These are phyloP conservation scores for Penicillium sclerotigenum DNA, from an alignment of 2,329 filamentous ascomycete genomes.

Conservation along the genomic window DNA sequence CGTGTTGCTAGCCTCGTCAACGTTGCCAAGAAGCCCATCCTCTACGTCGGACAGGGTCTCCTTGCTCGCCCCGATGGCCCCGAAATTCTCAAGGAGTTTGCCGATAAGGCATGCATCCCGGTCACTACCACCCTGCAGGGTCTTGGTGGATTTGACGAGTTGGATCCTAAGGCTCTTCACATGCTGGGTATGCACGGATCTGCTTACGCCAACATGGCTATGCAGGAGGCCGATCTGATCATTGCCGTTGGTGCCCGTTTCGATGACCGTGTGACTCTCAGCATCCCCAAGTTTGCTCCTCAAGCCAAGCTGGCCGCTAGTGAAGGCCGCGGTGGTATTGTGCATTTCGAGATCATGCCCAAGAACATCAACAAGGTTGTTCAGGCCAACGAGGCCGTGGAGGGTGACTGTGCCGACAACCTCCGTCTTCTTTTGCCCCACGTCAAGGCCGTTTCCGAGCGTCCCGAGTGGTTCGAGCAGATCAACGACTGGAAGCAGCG, in stretches of 20 bases:
- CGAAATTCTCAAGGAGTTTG: conserved; percentile 74
- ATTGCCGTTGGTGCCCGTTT: conserved; percentile 92
- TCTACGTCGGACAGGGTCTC: conserved; percentile 91
- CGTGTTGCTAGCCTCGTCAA: conserved; percentile 82
- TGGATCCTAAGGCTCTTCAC: conserved; percentile 89
- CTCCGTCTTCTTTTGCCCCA: conserved; percentile 70
- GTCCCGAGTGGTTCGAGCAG: conserved; percentile 83
- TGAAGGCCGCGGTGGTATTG: conserved; percentile 85
- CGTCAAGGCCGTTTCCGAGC: conserved; percentile 61
- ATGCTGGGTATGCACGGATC: conserved; percentile 99
- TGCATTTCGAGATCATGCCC: conserved; percentile 97
- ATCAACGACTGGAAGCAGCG: conserved; percentile 88
- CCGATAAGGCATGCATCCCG: conserved; percentile 86
- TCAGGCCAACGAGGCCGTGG: conserved; percentile 90
- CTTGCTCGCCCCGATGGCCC: conserved; percentile 76
- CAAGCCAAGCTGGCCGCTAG: conserved; percentile 78
- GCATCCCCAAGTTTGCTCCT: conserved; percentile 82
- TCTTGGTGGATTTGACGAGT: conserved; percentile 86
- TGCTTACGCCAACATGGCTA: conserved; percentile 95
- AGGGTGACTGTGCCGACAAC: conserved; percentile 85
- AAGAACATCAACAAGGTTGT: conserved; percentile 99
- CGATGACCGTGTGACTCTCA: conserved; percentile 88
- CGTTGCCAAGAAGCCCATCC: conserved; percentile 85
- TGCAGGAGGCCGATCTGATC: conserved; percentile 94
- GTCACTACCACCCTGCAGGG: conserved; percentile 96